phyloP scores from a whole-genome alignment of 768 basidiomycete species.

The Lentinula guzmanii region DNA sequence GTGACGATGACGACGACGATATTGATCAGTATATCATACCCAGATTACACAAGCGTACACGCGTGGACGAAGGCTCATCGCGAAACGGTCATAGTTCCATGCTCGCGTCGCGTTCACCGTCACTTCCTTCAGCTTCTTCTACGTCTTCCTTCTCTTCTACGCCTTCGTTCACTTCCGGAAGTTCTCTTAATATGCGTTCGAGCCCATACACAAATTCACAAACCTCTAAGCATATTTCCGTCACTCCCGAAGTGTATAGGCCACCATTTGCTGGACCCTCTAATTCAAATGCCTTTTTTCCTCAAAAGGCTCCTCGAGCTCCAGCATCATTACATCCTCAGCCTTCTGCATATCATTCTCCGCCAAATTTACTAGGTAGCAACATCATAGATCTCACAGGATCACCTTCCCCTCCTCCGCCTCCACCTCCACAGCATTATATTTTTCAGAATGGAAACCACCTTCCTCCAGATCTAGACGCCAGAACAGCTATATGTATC shows the following conservation, averaged over 20 bases:
- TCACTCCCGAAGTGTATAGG: slow-evolving; percentile 28
- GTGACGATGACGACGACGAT: slow-evolving; percentile 45
- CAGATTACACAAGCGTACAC: slow-evolving; percentile 35
- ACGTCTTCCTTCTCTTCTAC: slow-evolving; percentile 19
- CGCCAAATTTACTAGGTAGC: slow-evolving; percentile 23
- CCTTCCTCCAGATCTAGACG: slow-evolving; percentile 57
- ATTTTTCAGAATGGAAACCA: slow-evolving; percentile 14
- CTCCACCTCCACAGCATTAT: slow-evolving; percentile 26
- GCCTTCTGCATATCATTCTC: slow-evolving; percentile 20
- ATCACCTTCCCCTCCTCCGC: slow-evolving; percentile 45
- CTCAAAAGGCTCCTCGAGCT: slow-evolving; percentile 17
- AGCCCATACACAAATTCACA: slow-evolving; percentile 7
- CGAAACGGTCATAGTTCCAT: slow-evolving; percentile 5
- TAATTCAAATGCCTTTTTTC: slow-evolving; percentile 25
- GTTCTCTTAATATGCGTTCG: slow-evolving; percentile 13
- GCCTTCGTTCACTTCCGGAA: not conserved
- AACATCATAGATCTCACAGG: slow-evolving; percentile 75
- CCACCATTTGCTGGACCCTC: slow-evolving; percentile 47
- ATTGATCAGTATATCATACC: slow-evolving; percentile 27
- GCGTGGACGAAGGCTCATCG: slow-evolving; percentile 23
- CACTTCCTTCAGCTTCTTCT: slow-evolving; percentile 9
- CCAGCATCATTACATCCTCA: slow-evolving; percentile 11
- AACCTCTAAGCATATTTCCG: not conserved
- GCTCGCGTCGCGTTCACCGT: slow-evolving; percentile 14
- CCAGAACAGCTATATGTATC: slow-evolving; percentile 84